phyloP scores from a whole-genome alignment of 257 asterid species.

The Jaltomata sinuosa region DNA sequence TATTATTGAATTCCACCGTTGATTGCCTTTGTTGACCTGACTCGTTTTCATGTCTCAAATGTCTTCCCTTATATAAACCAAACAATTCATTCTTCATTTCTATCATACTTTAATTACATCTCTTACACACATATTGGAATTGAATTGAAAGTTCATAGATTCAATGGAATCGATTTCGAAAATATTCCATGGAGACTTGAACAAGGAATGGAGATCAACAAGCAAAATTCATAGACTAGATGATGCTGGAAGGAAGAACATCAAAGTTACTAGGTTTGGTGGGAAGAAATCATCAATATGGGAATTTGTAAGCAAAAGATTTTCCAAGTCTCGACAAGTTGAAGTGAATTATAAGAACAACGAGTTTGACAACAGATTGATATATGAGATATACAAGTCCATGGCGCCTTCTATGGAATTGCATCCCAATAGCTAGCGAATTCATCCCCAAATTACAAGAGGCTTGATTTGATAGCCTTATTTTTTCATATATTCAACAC shows the following conservation, averaged over 20 bases:
- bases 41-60: no score
- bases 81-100: neutral
- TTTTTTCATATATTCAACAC: no score
- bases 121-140: neutral
- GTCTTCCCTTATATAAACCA: neutral
- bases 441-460: neutral
- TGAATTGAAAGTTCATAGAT: no score
- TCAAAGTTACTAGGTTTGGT: slow-evolving; percentile 16
- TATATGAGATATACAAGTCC: slow-evolving; percentile 64
- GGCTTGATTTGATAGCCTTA: no score
- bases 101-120: neutral
- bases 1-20: no score
- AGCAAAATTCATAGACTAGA: slow-evolving; percentile 8
- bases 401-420: slow-evolving; percentile 48
- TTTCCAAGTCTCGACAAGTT: neutral
- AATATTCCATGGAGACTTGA: neutral
- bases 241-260: neutral
- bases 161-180: neutral
- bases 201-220: slow-evolving; percentile 13
- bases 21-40: no score
- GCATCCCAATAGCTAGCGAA: neutral
- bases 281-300: slow-evolving; percentile 4
- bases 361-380: slow-evolving; percentile 49
- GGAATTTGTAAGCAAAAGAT: neutral
- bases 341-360: slow-evolving; percentile 1